These are phyloP conservation scores for Pontederia paniculata DNA, from an alignment of 176 grass and related monocot genomes.

Conservation along the genomic window DNA sequence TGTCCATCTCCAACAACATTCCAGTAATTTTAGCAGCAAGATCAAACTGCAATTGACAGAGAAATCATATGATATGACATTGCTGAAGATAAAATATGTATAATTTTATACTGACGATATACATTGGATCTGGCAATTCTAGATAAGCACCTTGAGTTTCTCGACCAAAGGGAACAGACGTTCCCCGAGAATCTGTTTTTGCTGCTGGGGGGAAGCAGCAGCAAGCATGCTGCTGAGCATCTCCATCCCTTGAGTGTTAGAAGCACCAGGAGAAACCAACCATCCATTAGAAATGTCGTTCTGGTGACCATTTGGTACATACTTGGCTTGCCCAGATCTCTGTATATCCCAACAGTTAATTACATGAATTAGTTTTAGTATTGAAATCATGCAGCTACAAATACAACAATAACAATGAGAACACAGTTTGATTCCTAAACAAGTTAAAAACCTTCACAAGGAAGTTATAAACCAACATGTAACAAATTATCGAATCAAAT, in stretches of 20 bases:
- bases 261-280: conserved; percentile 31
- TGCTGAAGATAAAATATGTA: background rate
- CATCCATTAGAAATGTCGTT: conserved; percentile 26
- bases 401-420: no score
- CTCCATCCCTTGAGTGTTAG: conserved; percentile 29
- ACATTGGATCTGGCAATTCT: no score
- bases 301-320: conserved; percentile 19
- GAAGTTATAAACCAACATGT: no score
- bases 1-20: conserved; percentile 60
- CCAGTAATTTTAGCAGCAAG: conserved; percentile 61
- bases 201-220: conserved; percentile 22
- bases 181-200: conserved; percentile 45
- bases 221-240: conserved; percentile 31
- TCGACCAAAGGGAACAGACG: conserved; percentile 48
- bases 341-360: conserved; percentile 4
- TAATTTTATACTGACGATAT: background rate
- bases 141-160: conserved; percentile 28
- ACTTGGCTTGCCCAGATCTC: conserved; percentile 39
- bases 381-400: no score
- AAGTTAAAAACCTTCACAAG: no score
- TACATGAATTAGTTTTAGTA: no score
- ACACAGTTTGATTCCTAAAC: no score
- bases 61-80: background rate
- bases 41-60: conserved; percentile 27
- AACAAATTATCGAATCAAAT: no score